Base-by-base conservation (phyloP, 306 rosid species). In the Urtica urens region DNA sequence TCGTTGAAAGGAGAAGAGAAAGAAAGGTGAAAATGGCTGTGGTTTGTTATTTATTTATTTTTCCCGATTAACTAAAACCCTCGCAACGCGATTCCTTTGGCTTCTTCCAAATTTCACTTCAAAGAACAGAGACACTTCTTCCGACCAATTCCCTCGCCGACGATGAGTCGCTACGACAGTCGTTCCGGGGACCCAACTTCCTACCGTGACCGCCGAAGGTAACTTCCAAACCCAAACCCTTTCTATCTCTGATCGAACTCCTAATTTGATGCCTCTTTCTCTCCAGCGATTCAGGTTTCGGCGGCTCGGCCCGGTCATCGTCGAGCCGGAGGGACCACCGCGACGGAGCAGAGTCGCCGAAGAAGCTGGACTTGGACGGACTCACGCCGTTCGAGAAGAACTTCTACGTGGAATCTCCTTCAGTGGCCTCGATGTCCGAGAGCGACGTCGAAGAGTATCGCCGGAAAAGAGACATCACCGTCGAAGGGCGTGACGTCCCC, bases 401-500 rank as follows among this genome's bases (percentile, higher is more conserved):
- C 44, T 90, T 90, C 70, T 90, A 90, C 60, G 62, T 31, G 2
- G 99, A 90, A 58, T 65, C 93, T 1, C 72, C 96, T 0, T 35
- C 79, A 2, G 94, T 90, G 51, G 78, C 77, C 38, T 75, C 70
- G 65, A 90, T 90, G 94, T 72, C 96, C 1, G 99, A 85, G 38
- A 70, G 24, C 18, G 94, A 85, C 51, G 93, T 90, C 38, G 74
- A 60, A 55, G 94, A 90, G 53, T 90, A 81, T 55, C 76, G 87
- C 12, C 69, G 10, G 24, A 71, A 35, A 60, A 78, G 99, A 44
- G 99, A 85, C 53, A 85, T 90, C 55, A 85, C 94, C 7, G 75
- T 90, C 59, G 99, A 90, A 73, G 96, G 99, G 23, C 84, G 79
- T 12, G 99, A 85, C 64, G 82, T 90, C 27, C 99, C 99, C n/a